Evolutionary conservation across 2,329 filamentous ascomycete species (phyloP).

Genomic region (Penicillium sp.): DNA sequence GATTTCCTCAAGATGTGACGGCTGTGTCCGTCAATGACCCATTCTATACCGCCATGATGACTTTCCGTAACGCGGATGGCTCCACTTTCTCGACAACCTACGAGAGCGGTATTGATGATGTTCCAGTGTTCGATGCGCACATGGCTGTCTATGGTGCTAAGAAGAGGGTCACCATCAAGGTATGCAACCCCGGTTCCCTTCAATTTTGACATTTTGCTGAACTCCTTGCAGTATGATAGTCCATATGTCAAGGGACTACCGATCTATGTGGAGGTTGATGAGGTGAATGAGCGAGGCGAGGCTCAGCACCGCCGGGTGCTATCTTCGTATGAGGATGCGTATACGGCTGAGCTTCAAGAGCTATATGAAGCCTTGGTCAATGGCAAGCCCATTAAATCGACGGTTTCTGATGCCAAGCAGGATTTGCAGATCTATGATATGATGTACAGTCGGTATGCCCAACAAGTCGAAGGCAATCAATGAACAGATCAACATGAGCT

Average conservation of each 20-base stretch:
- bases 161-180: constrained; percentile 16
- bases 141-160: constrained; percentile 14
- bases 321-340: constrained; percentile 50
- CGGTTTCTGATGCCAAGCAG: constrained; percentile 39
- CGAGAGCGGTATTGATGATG: constrained; percentile 18
- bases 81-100: constrained; percentile 14
- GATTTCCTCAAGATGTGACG: constrained; percentile 9
- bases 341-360: constrained; percentile 42
- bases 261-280: constrained; percentile 16
- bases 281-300: constrained; percentile 17
- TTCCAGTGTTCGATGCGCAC: constrained; percentile 17
- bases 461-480: background rate
- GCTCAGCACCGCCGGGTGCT: constrained; percentile 38
- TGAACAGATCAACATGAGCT: no score
- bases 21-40: constrained; percentile 15
- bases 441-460: constrained; percentile 19
- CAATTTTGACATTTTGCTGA: background rate
- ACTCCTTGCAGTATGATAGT: constrained; percentile 11
- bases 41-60: constrained; percentile 18
- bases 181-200: background rate
- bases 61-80: constrained; percentile 12
- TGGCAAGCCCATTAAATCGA: constrained; percentile 42
- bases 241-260: constrained; percentile 18
- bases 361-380: constrained; percentile 37
- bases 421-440: constrained; percentile 40